Evolutionary conservation across 2,329 filamentous ascomycete species (phyloP).

Genomic region (Drechslerella coelobrocha): DNA sequence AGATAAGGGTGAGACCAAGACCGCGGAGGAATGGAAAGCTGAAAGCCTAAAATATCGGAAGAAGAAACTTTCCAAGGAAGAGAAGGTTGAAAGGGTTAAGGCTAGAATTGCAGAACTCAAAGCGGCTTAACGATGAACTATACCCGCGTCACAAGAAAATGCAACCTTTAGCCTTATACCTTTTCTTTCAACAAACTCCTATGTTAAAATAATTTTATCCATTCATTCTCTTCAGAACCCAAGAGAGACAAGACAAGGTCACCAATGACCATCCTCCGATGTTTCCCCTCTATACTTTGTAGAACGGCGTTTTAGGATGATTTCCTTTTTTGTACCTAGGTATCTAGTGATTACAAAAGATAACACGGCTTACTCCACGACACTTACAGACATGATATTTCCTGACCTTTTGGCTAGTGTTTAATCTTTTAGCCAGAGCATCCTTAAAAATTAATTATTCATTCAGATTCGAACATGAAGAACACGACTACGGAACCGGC

Average conservation of each 20-base stretch:
- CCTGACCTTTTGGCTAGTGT: too few relatives aligned
- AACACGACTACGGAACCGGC: too few relatives aligned
- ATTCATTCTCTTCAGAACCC: not conserved
- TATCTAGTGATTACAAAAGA: too few relatives aligned
- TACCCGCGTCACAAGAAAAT: slow-evolving; percentile 2
- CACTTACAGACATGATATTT: too few relatives aligned
- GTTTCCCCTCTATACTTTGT: slow-evolving; percentile 10
- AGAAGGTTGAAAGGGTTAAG: slow-evolving; percentile 85
- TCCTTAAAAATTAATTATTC: too few relatives aligned
- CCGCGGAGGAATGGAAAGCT: slow-evolving; percentile 94
- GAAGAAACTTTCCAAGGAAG: slow-evolving; percentile 77
- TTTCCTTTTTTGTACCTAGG: slow-evolving; percentile 10
- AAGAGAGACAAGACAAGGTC: not conserved
- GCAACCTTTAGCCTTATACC: slow-evolving; percentile 14
- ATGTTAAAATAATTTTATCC: slow-evolving; percentile 14
- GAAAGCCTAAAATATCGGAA: slow-evolving; percentile 89
- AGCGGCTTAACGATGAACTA: slow-evolving; percentile 55
- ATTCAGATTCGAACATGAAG: too few relatives aligned
- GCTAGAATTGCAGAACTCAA: slow-evolving; percentile 86
- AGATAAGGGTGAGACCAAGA: slow-evolving; percentile 80
- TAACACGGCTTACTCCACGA: too few relatives aligned
- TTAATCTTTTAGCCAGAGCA: too few relatives aligned
- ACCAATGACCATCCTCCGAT: not conserved
- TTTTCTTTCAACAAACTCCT: slow-evolving; percentile 3
- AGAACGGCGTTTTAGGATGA: not conserved